Conservation (phyloP, 2,329 filamentous ascomycete species). For the Pseudopyricularia javanii region DNA sequence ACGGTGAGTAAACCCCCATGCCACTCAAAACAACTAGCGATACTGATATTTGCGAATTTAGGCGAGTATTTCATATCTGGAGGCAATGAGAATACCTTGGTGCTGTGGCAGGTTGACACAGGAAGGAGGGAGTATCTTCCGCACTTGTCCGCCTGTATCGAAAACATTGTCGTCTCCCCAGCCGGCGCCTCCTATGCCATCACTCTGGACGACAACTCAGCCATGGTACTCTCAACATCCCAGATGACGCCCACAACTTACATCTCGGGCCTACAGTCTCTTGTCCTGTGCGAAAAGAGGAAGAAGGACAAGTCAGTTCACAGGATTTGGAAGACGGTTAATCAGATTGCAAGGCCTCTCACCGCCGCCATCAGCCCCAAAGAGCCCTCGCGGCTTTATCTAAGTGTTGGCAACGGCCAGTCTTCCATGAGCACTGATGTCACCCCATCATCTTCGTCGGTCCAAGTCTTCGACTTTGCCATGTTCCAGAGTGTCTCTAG, state of each 20-base stretch:
- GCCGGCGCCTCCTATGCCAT: conserved; percentile 71
- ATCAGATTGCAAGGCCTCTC: conserved; percentile 34
- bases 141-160: conserved; percentile 77
- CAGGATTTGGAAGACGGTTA: conserved; percentile 33
- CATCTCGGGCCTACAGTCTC: conserved; percentile 68
- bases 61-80: conserved; percentile 92
- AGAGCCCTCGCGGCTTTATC: conserved; percentile 49
- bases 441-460: conserved; percentile 38
- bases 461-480: conserved; percentile 82
- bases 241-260: conserved; percentile 78
- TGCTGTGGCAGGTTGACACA: conserved; percentile 89
- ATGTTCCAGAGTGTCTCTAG: conserved; percentile 67
- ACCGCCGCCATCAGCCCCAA: conserved; percentile 52
- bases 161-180: conserved; percentile 72
- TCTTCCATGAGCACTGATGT: conserved; percentile 39
- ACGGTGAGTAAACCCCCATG: conserved; percentile 46
- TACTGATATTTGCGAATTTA: conserved; percentile 26
- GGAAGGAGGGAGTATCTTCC: conserved; percentile 72
- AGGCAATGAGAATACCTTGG: conserved; percentile 76
- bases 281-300: conserved; percentile 34
- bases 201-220: conserved; percentile 82
- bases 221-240: conserved; percentile 79
- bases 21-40: conserved; percentile 4
- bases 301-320: conserved; percentile 40
- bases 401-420: conserved; percentile 54